A percentile compares a stretch with the other conserved stretches of the same genome.
These are phyloP conservation scores for Teunomyces kruisii DNA, from an alignment of 805 yeast genomes.

Conservation along the genomic window DNA sequence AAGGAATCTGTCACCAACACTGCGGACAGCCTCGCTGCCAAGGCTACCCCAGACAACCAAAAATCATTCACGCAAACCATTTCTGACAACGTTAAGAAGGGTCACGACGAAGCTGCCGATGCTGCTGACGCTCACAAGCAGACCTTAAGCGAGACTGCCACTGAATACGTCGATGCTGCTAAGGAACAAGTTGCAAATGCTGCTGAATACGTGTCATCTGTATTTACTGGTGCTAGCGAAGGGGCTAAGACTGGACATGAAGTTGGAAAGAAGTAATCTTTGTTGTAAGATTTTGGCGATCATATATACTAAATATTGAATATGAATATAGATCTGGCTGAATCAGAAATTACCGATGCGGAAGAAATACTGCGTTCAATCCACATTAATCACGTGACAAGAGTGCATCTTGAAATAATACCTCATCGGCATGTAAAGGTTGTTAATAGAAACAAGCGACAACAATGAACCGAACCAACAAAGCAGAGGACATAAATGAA, in stretches of 20 bases:
- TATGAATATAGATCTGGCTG: neutral
- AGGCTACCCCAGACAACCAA: slow-evolving; percentile 60
- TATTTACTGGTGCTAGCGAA: slow-evolving; percentile 57
- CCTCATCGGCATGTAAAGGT: too few relatives aligned
- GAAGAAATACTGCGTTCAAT: too few relatives aligned
- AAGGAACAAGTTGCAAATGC: slow-evolving; percentile 55
- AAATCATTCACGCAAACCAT: slow-evolving; percentile 71
- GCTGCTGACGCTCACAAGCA: slow-evolving; percentile 22
- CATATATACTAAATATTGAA: neutral
- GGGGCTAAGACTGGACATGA: slow-evolving; percentile 43
- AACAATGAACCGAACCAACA: too few relatives aligned
- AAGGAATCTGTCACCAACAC: slow-evolving; percentile 38
- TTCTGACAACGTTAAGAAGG: slow-evolving; percentile 58
- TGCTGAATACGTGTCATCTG: slow-evolving; percentile 55
- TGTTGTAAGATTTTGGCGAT: neutral
- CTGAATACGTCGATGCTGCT: slow-evolving; percentile 52
- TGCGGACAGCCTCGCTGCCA: slow-evolving; percentile 38
- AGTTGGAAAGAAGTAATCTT: slow-evolving; percentile 22
- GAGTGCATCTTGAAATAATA: too few relatives aligned
- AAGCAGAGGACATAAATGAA: neutral
- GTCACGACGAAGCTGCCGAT: slow-evolving; percentile 52
- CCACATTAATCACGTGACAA: too few relatives aligned
- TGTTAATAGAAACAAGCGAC: too few relatives aligned
- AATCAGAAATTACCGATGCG: too few relatives aligned
- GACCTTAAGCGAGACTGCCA: slow-evolving; percentile 42